These are phyloP conservation scores for Tardiomyces depauwii DNA, from an alignment of 1,139 yeast genomes.

Conservation along the genomic window DNA sequence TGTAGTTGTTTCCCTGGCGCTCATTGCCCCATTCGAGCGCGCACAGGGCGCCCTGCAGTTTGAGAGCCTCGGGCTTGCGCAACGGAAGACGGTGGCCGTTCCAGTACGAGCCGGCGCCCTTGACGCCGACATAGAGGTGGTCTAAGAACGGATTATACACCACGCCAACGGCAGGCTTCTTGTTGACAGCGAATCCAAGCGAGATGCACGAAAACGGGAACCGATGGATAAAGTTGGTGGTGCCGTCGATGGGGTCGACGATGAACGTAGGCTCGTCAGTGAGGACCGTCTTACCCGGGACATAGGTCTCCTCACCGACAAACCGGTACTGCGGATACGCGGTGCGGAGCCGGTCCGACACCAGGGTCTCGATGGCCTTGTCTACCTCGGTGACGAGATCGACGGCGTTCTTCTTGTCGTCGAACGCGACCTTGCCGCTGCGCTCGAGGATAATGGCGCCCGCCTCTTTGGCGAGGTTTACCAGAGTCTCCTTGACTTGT, in stretches of 20 bases:
- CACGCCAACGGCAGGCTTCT: conserved; percentile 45
- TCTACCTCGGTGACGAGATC: conserved; percentile 51
- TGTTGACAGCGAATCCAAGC: conserved; percentile 40
- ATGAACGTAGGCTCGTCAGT: conserved; percentile 46
- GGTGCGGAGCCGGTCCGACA: conserved; percentile 25
- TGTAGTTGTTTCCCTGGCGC: conserved; percentile 38
- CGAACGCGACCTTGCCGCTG: conserved; percentile 38
- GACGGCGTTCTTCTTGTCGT: conserved; percentile 44
- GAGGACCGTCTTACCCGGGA: conserved; percentile 34
- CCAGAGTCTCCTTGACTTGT: conserved; percentile 33
- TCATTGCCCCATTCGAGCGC: conserved; percentile 53
- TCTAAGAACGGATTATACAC: conserved; percentile 45
- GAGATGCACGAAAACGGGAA: conserved; percentile 53
- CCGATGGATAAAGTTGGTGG: conserved; percentile 48
- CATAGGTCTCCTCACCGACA: conserved; percentile 48
- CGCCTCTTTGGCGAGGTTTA: conserved; percentile 37
- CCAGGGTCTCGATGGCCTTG: conserved; percentile 40
- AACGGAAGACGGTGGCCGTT: conserved; percentile 35
- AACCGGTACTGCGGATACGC: conserved; percentile 39
- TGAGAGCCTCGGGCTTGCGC: conserved; percentile 24
- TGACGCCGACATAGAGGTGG: conserved; percentile 38
- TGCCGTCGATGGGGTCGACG: conserved; percentile 54
- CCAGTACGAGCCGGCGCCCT: conserved; percentile 41
- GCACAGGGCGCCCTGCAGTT: conserved; percentile 40
- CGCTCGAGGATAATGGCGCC: conserved; percentile 38